Base-by-base conservation (phyloP, 2,329 filamentous ascomycete species). In the Alternaria arborescens region DNA sequence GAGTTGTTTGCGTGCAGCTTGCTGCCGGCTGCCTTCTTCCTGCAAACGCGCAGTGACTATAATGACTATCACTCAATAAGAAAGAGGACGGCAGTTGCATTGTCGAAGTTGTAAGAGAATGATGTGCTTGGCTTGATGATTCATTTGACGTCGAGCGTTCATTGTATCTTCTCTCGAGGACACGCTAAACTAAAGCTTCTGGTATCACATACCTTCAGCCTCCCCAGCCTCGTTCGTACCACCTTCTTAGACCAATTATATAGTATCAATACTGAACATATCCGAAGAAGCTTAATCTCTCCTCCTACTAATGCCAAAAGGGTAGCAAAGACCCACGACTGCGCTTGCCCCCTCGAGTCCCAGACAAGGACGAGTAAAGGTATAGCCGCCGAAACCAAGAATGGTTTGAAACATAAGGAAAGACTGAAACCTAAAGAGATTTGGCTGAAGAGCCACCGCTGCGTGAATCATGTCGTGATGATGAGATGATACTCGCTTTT, bases 371-470 rank as follows among this genome's bases (percentile, higher is more conserved):
- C 53, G 55, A 70, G 56, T 59, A 54, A 48, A 61, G 71, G 70
- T 74, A 68, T 74, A 74, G 71, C 71, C 71, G 71, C 65, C 71
- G 65, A 76, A 60, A 61, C 54, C 67, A 77, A 71, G 67, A 69
- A 69, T 67, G 71, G 69, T 58, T 67, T 52, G 68, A 60, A 58
- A 61, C 71, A 65, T 67, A 56, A 55, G 61, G 38, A 48, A 60
- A 67, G 44, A 55, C 55, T 41, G 58, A 51, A 54, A 59, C 57
- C 48, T 53, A 57, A 60, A 71, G 41, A 41, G 40, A 64, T 61
- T 67, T 70, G 69, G 69, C 75, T 77, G 73, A 76, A 64, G 69
- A 76, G 73, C 75, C 70, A 60, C 50, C 66, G 62, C 68, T 72
- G 70, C 71, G 64, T 70, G 57, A 66, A 64, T 58, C 67, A 67